These are phyloP conservation scores for Musa acuminata DNA, from an alignment of 176 grass and related monocot species.

Conservation along the genomic window DNA sequence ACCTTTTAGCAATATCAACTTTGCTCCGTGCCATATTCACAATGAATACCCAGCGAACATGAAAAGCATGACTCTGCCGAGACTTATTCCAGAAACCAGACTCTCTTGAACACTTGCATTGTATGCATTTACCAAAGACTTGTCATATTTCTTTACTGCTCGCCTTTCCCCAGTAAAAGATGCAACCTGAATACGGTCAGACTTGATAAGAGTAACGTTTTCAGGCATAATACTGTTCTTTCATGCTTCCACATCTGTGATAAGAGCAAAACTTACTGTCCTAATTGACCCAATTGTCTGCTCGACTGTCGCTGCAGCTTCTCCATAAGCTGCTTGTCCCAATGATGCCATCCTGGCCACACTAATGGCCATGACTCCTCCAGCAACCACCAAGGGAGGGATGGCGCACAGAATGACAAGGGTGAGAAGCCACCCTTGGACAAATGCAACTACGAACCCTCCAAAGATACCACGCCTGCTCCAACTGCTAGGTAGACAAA, in stretches of 20 bases:
- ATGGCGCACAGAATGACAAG: too few species aligned
- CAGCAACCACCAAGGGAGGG: constrained; percentile 53
- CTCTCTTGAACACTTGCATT: too few species aligned
- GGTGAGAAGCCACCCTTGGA: too few species aligned
- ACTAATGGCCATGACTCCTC: constrained; percentile 81
- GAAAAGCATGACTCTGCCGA: too few species aligned
- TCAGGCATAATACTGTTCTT: background rate
- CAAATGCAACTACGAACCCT: too few species aligned
- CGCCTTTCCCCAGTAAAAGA: constrained; percentile 91
- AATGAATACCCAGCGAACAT: too few species aligned
- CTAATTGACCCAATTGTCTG: constrained; percentile 89
- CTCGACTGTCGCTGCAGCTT: constrained; percentile 68
- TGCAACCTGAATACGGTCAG: constrained; percentile 46
- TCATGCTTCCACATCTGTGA: background rate
- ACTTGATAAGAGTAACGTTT: too few species aligned
- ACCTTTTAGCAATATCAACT: too few species aligned
- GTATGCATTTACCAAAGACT: constrained; percentile 12
- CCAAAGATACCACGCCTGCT: constrained; percentile 59
- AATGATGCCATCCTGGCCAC: constrained; percentile 92
- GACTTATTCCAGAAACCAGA: too few species aligned
- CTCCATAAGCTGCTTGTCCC: constrained; percentile 27
- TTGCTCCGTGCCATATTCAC: too few species aligned
- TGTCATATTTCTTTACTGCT: constrained; percentile 68
- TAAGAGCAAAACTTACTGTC: constrained; percentile 24
- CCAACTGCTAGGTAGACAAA: constrained; percentile 63